Conservation (phyloP, 768 basidiomycete species). For the Chiua virens region DNA sequence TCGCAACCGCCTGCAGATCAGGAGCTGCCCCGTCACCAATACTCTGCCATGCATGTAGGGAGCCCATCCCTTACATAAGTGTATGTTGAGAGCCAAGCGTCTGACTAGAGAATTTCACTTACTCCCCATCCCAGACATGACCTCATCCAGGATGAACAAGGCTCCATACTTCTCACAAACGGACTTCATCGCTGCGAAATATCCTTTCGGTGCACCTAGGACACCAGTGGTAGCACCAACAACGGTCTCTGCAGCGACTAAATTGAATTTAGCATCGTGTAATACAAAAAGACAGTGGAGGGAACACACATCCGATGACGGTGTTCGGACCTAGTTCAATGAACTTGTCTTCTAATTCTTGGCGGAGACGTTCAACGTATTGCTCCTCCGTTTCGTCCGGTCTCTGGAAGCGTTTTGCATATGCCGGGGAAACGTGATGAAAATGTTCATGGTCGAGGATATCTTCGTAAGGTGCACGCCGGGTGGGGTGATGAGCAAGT, state of each 20-base stretch:
- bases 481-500: constrained; percentile 61
- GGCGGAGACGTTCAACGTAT: constrained; percentile 73
- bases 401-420: constrained; percentile 74
- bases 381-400: constrained; percentile 71
- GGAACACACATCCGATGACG: constrained; percentile 71
- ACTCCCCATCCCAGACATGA: constrained; percentile 93
- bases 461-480: constrained; percentile 67
- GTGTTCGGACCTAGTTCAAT: constrained; percentile 78
- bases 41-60: constrained; percentile 82
- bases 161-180: constrained; percentile 73
- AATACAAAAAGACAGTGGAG: neutral
- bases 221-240: constrained; percentile 85
- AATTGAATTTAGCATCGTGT: neutral
- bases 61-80: constrained; percentile 78
- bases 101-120: constrained; percentile 31
- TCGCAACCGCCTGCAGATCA: constrained; percentile 87
- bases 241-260: constrained; percentile 84
- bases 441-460: constrained; percentile 67
- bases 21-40: constrained; percentile 76
- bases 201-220: constrained; percentile 76
- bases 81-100: neutral
- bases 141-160: constrained; percentile 86
- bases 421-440: constrained; percentile 88
- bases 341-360: constrained; percentile 87
- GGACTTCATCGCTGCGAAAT: constrained; percentile 82